Evolutionary conservation across 768 basidiomycete species (phyloP).

Genomic region (Phylloporus rhodoxanthus): DNA sequence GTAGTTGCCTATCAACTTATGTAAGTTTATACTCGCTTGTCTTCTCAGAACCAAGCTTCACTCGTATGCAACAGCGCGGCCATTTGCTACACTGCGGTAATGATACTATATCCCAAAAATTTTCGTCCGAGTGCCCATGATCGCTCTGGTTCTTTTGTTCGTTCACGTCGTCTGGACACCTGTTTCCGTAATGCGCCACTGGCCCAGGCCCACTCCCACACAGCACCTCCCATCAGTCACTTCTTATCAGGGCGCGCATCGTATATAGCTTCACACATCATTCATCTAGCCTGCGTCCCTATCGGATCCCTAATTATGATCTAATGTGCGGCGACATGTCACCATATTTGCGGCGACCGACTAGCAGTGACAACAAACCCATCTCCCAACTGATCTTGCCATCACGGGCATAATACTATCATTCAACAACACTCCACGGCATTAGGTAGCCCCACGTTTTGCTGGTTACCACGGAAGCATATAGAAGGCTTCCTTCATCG

Average conservation of each 20-base stretch:
- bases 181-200: conserved; percentile 12
- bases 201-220: conserved; percentile 27
- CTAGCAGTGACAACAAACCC: background rate
- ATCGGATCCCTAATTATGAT: conserved; percentile 27
- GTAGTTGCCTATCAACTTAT: conserved; percentile 37
- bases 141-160: background rate
- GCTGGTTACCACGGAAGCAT: conserved; percentile 29
- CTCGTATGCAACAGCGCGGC: background rate
- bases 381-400: background rate
- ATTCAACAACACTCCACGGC: conserved; percentile 23
- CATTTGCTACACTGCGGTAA: background rate
- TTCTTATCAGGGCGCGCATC: conserved; percentile 41
- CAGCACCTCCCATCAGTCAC: conserved; percentile 44
- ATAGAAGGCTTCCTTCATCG: conserved; percentile 28
- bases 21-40: conserved; percentile 29
- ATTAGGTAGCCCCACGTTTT: conserved; percentile 23
- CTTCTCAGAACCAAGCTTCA: conserved; percentile 6
- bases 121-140: background rate
- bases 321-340: conserved; percentile 5
- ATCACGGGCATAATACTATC: conserved; percentile 16
- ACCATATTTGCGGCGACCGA: background rate
- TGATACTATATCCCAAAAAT: background rate
- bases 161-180: background rate
- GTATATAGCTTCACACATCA: conserved; percentile 32
- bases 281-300: conserved; percentile 26